Conservation (phyloP, 495 filamentous ascomycete species). For the Pyronema omphalodes region DNA sequence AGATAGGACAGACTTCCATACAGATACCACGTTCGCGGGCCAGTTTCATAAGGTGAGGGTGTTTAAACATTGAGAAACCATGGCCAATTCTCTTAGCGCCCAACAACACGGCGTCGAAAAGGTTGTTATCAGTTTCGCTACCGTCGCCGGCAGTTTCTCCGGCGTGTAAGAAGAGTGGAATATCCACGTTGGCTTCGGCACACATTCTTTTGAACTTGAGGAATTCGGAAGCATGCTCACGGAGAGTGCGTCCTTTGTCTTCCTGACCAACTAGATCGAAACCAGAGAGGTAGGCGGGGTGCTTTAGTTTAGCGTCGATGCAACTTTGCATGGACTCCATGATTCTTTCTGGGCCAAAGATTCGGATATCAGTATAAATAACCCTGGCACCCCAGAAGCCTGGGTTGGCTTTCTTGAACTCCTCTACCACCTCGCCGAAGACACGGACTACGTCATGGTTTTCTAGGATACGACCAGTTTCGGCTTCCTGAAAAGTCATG, state of each 20-base stretch:
- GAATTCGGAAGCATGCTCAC: conserved; percentile 58
- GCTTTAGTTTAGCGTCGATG: conserved; percentile 57
- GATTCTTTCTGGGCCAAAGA: conserved; percentile 42
- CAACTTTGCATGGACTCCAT: conserved; percentile 69
- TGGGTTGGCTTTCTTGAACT: conserved; percentile 46
- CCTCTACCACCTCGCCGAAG: conserved; percentile 59
- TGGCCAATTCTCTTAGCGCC: conserved; percentile 80
- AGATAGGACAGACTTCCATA: conserved; percentile 72
- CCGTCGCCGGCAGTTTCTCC: conserved; percentile 71
- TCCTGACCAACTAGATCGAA: conserved; percentile 84
- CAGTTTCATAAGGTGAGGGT: conserved; percentile 72
- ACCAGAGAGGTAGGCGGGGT: conserved; percentile 63
- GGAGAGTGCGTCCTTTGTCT: conserved; percentile 53
- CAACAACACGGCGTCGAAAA: conserved; percentile 77
- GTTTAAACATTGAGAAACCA: conserved; percentile 73
- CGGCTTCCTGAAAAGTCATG: conserved; percentile 13
- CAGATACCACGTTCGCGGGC: conserved; percentile 76
- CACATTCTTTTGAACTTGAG: conserved; percentile 88
- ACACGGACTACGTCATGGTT: conserved; percentile 44
- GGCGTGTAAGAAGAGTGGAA: conserved; percentile 94
- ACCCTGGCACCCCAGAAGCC: conserved; percentile 69
- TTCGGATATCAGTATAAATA: conserved; percentile 67
- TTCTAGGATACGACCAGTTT: conserved; percentile 12
- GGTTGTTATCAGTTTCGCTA: conserved; percentile 56
- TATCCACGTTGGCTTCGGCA: conserved; percentile 53